Base-by-base conservation (phyloP, 169 alveolate species). In the Fabrea salina region DNA sequence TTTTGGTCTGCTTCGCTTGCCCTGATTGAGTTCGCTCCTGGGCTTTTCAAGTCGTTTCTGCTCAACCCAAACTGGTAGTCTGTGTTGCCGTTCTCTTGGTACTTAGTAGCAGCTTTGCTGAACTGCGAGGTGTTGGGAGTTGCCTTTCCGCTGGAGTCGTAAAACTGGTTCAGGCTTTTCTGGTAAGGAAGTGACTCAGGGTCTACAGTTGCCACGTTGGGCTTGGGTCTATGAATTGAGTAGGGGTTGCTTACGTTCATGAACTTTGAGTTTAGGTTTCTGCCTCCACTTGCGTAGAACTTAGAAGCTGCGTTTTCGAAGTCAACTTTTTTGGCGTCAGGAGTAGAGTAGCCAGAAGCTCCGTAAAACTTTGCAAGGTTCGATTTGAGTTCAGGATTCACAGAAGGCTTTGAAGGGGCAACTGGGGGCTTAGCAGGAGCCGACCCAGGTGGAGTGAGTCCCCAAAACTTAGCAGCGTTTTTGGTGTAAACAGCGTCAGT, bases 391-490 rank as follows among this genome's bases (percentile, higher is more conserved):
- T 51, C 64, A 40, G 77, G 40, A 16, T 54, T 56, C 64, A 54
- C 67, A 39, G 32, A 43, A 22, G 64, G 61, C 44, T 27, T 57
- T 64, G 51, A 50, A 27, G 70, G 58, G 39, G 13, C 49, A 51
- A 25, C 61, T 75, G 39, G 71, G 64, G 57, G 43, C n/a, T 47
- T 57, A 85, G 3, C 68, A 8, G 41, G 70, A 64, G 19, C 44
- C 43, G 56, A 54, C 27, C 22, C 41, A 30, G 8, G 77, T 77
- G 6, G 68, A 59, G 66, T 68, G 2, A 82, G 40, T 19, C 57
- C 86, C 39, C 50, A 77, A 78, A 82, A 81, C 44, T 66, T 68
- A 0, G 76, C 84, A 61, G 64, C 33, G 37, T 67, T 79, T 44
- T 68, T 41, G 37, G 51, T 72, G 66, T 53, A 82, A 11, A 53